Evolutionary conservation across 495 filamentous ascomycete genomes (phyloP).

Genomic region (Emericellopsis terricola): DNA sequence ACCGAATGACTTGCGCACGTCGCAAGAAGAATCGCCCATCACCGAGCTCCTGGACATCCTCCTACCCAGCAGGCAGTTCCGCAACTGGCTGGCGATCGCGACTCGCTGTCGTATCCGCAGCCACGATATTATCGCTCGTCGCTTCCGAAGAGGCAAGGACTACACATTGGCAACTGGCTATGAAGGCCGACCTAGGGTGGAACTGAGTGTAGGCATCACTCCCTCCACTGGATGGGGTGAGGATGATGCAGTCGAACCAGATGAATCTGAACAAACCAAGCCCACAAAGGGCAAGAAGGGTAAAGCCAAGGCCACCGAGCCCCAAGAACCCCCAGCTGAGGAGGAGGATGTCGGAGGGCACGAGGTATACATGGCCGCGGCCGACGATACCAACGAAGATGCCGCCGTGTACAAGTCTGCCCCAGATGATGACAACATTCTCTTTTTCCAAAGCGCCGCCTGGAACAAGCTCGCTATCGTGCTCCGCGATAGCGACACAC

Average conservation of each 20-base stretch:
- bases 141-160: constrained; percentile 74
- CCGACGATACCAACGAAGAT: constrained; percentile 57
- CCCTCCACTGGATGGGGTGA: constrained; percentile 71
- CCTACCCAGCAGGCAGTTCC: constrained; percentile 72
- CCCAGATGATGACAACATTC: constrained; percentile 77
- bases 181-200: constrained; percentile 64
- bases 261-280: constrained; percentile 18
- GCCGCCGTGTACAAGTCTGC: constrained; percentile 71
- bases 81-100: constrained; percentile 69
- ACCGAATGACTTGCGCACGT: constrained; percentile 6
- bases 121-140: constrained; percentile 53
- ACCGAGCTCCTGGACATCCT: constrained; percentile 60
- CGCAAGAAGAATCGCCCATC: constrained; percentile 31
- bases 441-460: constrained; percentile 71
- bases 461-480: constrained; percentile 90
- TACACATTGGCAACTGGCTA: constrained; percentile 84
- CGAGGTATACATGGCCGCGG: constrained; percentile 82
- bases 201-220: constrained; percentile 70
- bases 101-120: constrained; percentile 51
- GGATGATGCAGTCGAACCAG: constrained; percentile 38
- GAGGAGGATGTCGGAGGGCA: constrained; percentile 59
- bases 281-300: constrained; percentile 11
- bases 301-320: constrained; percentile 5
- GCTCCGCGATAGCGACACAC: constrained; percentile 64
- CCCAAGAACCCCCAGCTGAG: constrained; percentile 9